Percentiles rank a stretch among this genome's conserved stretches.
These are phyloP conservation scores for Trichoderma harzianum DNA, from an alignment of 2,329 filamentous ascomycete species.

Conservation along the genomic window DNA sequence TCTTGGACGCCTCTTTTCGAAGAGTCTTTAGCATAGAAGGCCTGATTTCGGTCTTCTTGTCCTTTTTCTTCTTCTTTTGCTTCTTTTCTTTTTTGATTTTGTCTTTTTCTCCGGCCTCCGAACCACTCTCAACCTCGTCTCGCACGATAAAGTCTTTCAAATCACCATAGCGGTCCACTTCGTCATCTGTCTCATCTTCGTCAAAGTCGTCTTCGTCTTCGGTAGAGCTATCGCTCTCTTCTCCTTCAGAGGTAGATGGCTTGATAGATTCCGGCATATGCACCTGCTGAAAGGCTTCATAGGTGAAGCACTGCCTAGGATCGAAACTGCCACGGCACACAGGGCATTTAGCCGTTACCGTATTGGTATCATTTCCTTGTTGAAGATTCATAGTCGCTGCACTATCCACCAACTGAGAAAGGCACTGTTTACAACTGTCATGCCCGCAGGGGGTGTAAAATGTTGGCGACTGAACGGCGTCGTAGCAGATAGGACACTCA, in stretches of 20 bases:
- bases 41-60: slow-evolving; percentile 43
- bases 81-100: slow-evolving; percentile 25
- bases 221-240: slow-evolving; percentile 34
- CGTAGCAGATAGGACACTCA: slow-evolving; percentile 80
- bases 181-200: slow-evolving; percentile 35
- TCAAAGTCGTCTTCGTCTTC: slow-evolving; percentile 23
- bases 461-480: slow-evolving; percentile 68
- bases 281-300: slow-evolving; percentile 68
- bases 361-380: slow-evolving; percentile 54
- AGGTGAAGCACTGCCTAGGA: slow-evolving; percentile 68
- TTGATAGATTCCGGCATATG: slow-evolving; percentile 57
- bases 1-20: slow-evolving; percentile 64
- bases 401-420: slow-evolving; percentile 64
- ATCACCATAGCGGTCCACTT: slow-evolving; percentile 37
- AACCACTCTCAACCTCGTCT: slow-evolving; percentile 33
- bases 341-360: slow-evolving; percentile 62
- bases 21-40: slow-evolving; percentile 59
- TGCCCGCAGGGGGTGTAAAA: slow-evolving; percentile 85
- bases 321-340: slow-evolving; percentile 69
- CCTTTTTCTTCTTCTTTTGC: slow-evolving; percentile 38
- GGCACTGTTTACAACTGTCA: slow-evolving; percentile 72
- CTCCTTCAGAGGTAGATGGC: slow-evolving; percentile 29
- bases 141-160: slow-evolving; percentile 55
- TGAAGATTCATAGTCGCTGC: slow-evolving; percentile 51
- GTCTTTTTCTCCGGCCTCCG: slow-evolving; percentile 24